Evolutionary conservation across 176 grass and related monocot genomes (phyloP).

Genomic region (Oryza australiensis): DNA sequence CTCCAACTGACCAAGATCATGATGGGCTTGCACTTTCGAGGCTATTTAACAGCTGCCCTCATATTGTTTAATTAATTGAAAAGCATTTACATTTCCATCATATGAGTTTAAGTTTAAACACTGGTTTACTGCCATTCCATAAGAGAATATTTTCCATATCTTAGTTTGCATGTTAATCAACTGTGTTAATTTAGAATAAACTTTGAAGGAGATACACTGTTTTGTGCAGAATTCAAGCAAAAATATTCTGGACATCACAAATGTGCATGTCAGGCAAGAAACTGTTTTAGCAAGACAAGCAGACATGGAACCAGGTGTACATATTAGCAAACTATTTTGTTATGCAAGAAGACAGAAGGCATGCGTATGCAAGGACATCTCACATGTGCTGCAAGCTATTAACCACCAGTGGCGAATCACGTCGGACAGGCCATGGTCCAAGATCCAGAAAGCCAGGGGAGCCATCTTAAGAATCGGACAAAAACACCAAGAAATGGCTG

Average conservation of each 20-base stretch:
- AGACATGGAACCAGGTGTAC: neutral
- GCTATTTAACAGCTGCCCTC: neutral
- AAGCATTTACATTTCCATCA: neutral
- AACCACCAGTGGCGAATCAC: slow-evolving; percentile 40
- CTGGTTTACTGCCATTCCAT: neutral
- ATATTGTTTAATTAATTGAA: neutral
- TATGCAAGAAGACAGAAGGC: neutral
- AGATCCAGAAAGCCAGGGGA: slow-evolving; percentile 11
- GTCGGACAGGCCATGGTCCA: slow-evolving; percentile 29
- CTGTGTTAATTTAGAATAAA: neutral
- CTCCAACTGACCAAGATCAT: neutral
- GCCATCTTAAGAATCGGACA: slow-evolving; percentile 24
- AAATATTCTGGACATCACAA: neutral
- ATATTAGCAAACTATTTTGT: slow-evolving; percentile 27
- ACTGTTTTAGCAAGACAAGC: slow-evolving; percentile 13
- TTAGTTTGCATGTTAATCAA: neutral
- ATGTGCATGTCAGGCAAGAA: slow-evolving; percentile 12
- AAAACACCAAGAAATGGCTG: slow-evolving; percentile 33
- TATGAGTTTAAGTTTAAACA: neutral
- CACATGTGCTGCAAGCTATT: slow-evolving; percentile 36
- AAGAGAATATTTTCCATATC: neutral
- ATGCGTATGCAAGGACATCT: slow-evolving; percentile 11
- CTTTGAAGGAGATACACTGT: neutral
- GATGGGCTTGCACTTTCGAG: neutral
- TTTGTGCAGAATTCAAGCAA: neutral